Evolutionary conservation across 192 early-diverging fungal genomes (phyloP), one percentile per base, ranked within the genome.

Genomic region (Coemansia sp.): DNA sequence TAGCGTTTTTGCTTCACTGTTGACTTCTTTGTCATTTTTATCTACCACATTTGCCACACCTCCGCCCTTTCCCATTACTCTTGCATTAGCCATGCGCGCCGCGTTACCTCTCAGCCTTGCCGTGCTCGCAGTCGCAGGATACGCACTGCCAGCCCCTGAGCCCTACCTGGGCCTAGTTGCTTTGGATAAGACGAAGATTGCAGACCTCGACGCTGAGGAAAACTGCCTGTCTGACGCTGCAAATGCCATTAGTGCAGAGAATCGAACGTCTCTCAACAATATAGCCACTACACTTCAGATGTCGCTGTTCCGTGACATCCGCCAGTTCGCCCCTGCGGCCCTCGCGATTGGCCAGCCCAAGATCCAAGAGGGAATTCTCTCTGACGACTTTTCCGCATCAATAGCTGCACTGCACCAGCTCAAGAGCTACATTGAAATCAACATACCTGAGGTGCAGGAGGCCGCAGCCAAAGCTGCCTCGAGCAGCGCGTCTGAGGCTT

Each of bases 261-360:
- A 55, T 29, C 59, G 77, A 8, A 51, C 45, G 12, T 60, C 57
- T 25, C 39, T 80, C 32, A 59, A 66, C 59, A 62, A 60, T 4
- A 51, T 71, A 5, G 77, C 77, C 24, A 65, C 55, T 2, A 58
- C 57, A 38, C 65, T 80, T 37, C 51, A 63, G 10, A 23, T 14
- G 47, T 69, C 77, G n/a, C 53, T 65, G 63, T 80, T 75, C 66
- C 68, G 72, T 56, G 72, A 80, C 69, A 68, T 75, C 21, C 77
- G 73, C 56, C 65, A 72, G 66, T 80, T 75, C 50, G 77, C 67
- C 22, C 77, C 77, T 3, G 72, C 59, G 5, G 72, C 72, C 22
- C 50, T 63, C 19, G 77, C 77, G 0, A 64, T 80, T 10, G 62
- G 65, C 54, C 56, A 49, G 25, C 48, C 68, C 2, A 57, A 62